These are phyloP conservation scores for Schwanniomyces occidentalis DNA, from an alignment of 805 yeast species.

Conservation along the genomic window DNA sequence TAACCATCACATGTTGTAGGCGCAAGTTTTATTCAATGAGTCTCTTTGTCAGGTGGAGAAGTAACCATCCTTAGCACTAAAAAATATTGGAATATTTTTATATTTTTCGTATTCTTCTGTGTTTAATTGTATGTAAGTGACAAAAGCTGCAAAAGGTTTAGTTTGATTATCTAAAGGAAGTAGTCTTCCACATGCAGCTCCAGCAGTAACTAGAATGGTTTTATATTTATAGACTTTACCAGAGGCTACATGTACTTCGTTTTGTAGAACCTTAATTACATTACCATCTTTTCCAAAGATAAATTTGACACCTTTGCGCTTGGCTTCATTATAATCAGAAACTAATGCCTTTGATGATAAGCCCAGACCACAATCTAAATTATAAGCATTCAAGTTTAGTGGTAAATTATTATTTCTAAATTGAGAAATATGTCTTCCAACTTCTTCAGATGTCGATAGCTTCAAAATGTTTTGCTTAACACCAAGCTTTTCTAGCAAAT, in stretches of 20 bases:
- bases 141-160: constrained; percentile 35
- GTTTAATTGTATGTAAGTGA: constrained; percentile 36
- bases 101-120: constrained; percentile 34
- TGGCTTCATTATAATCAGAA: constrained; percentile 27
- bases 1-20: constrained; percentile 24
- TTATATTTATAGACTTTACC: constrained; percentile 25
- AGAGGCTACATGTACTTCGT: neutral
- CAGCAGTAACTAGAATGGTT: constrained; percentile 31
- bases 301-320: constrained; percentile 32
- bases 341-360: constrained; percentile 33
- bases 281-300: constrained; percentile 23
- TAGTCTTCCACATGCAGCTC: constrained; percentile 38
- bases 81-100: constrained; percentile 41
- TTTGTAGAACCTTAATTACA: neutral
- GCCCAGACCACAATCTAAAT: constrained; percentile 32
- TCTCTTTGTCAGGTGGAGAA: constrained; percentile 45
- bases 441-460: constrained; percentile 30
- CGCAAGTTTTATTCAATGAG: constrained; percentile 36
- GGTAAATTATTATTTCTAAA: constrained; percentile 10
- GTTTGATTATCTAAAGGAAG: constrained; percentile 29
- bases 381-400: constrained; percentile 14
- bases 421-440: constrained; percentile 22
- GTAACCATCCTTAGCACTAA: constrained; percentile 43
- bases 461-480: constrained; percentile 30
- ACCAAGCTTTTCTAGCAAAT: constrained; percentile 10